Conservation (phyloP, 2,329 filamentous ascomycete genomes). For the Apiospora arundinis region DNA sequence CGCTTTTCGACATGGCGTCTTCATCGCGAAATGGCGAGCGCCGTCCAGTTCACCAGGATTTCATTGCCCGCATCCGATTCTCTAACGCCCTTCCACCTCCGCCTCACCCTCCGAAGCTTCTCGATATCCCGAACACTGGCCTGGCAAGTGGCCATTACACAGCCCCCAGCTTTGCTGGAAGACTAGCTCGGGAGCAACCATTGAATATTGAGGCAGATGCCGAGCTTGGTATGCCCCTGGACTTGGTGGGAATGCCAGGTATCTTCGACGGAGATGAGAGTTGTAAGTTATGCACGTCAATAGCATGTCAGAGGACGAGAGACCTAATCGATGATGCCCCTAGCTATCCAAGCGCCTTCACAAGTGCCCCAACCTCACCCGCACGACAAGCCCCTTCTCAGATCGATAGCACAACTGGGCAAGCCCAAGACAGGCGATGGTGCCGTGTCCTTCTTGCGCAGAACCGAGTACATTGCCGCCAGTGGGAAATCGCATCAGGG, state of each 20-base stretch:
- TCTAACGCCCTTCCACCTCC: constrained; percentile 95
- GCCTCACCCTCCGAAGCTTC: constrained; percentile 92
- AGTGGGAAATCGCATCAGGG: constrained; percentile 56
- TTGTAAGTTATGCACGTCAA: constrained; percentile 62
- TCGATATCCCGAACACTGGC: constrained; percentile 95
- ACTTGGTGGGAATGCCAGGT: constrained; percentile 91
- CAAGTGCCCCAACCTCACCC: constrained; percentile 77
- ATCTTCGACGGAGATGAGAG: constrained; percentile 95
- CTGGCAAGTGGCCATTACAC: constrained; percentile 88
- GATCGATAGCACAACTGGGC: constrained; percentile 82
- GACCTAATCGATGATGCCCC: constrained; percentile 24
- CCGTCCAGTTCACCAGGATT: constrained; percentile 84
- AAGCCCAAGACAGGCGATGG: constrained; percentile 80
- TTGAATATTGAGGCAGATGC: constrained; percentile 97
- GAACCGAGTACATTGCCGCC: constrained; percentile 90
- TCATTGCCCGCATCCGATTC: constrained; percentile 94
- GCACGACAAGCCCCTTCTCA: constrained; percentile 82
- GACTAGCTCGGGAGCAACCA: constrained; percentile 87
- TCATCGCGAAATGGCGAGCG: constrained; percentile 56
- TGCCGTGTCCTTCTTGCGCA: constrained; percentile 89
- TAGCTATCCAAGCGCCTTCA: constrained; percentile 83
- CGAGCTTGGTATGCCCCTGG: constrained; percentile 96
- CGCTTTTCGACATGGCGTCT: constrained; percentile 45
- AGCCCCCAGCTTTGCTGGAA: constrained; percentile 85
- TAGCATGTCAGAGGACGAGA: constrained; percentile 26